Conservation (phyloP, 1,284 basidiomycete genomes). For the Cutaneotrichosporon sp. region DNA sequence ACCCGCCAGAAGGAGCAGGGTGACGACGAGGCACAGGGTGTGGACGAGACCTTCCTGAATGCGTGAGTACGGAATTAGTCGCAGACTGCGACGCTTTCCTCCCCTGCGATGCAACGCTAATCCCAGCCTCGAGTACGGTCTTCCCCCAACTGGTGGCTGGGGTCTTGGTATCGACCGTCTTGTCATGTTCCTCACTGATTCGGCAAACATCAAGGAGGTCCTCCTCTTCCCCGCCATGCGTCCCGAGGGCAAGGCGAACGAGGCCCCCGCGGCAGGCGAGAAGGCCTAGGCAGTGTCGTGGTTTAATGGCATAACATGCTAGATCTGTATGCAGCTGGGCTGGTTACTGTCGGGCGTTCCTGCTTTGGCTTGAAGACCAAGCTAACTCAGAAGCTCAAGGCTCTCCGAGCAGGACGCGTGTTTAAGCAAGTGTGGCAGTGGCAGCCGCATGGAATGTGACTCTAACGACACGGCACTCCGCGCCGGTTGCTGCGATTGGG, state of each 20-base stretch:
- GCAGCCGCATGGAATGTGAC: too few relatives aligned
- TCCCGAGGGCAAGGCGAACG: constrained; percentile 22
- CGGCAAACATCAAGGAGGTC: constrained; percentile 60
- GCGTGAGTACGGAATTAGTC: constrained; percentile 60
- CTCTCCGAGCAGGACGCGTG: too few relatives aligned
- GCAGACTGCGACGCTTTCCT: neutral
- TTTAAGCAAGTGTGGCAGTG: too few relatives aligned
- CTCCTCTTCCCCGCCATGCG: constrained; percentile 51
- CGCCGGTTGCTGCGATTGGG: too few relatives aligned
- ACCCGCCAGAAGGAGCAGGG: constrained; percentile 89
- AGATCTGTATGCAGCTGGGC: neutral
- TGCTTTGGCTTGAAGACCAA: too few relatives aligned
- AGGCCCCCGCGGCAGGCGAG: too few relatives aligned
- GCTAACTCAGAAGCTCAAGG: too few relatives aligned
- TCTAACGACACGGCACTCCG: too few relatives aligned
- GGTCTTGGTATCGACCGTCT: constrained; percentile 89
- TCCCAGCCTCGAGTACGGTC: constrained; percentile 83
- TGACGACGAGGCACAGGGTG: constrained; percentile 95
- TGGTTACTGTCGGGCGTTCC: too few relatives aligned
- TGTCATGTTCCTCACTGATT: constrained; percentile 94
- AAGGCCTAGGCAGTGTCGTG: neutral
- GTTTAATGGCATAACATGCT: neutral
- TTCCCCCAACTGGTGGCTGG: constrained; percentile 96
- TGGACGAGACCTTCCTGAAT: constrained; percentile 91
- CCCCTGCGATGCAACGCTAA: neutral